A percentile compares a stretch with the other conserved stretches of the same genome.
Conservation (phyloP, 2,329 filamentous ascomycete species). For the Epichloe bromicola region DNA sequence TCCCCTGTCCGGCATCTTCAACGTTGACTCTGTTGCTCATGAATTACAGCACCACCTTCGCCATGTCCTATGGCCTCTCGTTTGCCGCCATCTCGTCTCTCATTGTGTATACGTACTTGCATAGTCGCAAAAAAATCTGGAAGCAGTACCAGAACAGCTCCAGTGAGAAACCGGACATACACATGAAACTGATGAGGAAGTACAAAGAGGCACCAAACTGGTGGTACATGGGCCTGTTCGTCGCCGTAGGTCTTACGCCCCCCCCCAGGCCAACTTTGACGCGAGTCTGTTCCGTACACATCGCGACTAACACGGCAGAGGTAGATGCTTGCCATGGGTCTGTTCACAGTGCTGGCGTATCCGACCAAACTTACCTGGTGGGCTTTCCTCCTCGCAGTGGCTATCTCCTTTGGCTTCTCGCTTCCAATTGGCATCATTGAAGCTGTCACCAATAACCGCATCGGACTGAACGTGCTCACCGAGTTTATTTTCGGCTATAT, state of each 20-base stretch:
- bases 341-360: constrained; percentile 43
- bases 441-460: constrained; percentile 56
- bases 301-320: background rate
- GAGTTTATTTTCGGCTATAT: constrained; percentile 67
- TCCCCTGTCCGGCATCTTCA: background rate
- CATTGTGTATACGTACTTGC: constrained; percentile 53
- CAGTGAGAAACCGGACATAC: constrained; percentile 47
- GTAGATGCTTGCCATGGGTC: constrained; percentile 40
- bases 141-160: constrained; percentile 46
- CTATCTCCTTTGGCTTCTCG: constrained; percentile 50
- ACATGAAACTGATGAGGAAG: constrained; percentile 51
- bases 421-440: constrained; percentile 58
- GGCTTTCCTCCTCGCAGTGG: constrained; percentile 54
- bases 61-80: constrained; percentile 55
- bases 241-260: constrained; percentile 27
- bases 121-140: constrained; percentile 56
- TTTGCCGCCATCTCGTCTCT: constrained; percentile 60
- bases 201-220: constrained; percentile 50
- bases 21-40: background rate
- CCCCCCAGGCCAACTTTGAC: too few species aligned
- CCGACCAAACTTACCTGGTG: constrained; percentile 60
- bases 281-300: background rate
- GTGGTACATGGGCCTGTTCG: constrained; percentile 50
- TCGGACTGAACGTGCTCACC: constrained; percentile 61
- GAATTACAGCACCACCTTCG: constrained; percentile 49